Evolutionary conservation across 768 basidiomycete species (phyloP).

Genomic region (Tricholoma saponaceum): DNA sequence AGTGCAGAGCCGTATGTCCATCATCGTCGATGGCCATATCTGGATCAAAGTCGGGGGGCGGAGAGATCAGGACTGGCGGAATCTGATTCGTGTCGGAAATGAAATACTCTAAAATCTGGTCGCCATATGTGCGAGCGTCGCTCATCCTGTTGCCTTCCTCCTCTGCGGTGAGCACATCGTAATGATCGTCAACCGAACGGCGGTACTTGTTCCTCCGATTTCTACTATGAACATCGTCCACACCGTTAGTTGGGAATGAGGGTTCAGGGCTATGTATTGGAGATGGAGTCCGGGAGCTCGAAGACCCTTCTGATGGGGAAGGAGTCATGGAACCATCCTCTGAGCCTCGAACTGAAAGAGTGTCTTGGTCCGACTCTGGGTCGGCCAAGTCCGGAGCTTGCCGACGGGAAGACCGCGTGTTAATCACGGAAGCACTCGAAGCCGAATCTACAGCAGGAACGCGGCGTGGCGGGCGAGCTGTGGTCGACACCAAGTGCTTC

Average conservation of each 20-base stretch:
- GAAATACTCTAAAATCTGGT: conserved; percentile 97
- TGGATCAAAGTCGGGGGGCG: conserved; percentile 89
- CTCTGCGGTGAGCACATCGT: conserved; percentile 40
- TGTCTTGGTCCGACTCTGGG: conserved; percentile 61
- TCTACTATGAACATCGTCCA: conserved; percentile 33
- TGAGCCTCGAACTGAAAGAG: conserved; percentile 66
- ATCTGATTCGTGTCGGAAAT: conserved; percentile 95
- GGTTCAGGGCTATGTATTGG: conserved; percentile 64
- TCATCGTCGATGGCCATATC: conserved; percentile 98
- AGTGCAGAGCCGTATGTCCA: conserved; percentile 94
- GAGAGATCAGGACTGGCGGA: conserved; percentile 80
- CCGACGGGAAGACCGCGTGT: conserved; percentile 61
- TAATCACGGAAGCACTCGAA: conserved; percentile 32
- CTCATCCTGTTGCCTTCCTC: conserved; percentile 42
- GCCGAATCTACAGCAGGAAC: conserved; percentile 33
- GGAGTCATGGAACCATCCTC: conserved; percentile 89
- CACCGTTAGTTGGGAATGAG: conserved; percentile 38
- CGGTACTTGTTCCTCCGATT: conserved; percentile 45
- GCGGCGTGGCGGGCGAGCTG: conserved; percentile 49
- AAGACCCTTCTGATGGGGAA: conserved; percentile 81
- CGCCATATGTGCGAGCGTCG: conserved; percentile 77
- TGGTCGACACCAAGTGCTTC: conserved; percentile 84
- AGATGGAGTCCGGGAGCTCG: conserved; percentile 91
- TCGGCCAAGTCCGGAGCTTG: conserved; percentile 41
- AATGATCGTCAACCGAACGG: conserved; percentile 42